Percentiles rank a stretch among this genome's conserved stretches.
Conservation (phyloP, 345 rosid genomes). For the Acer yangbiense region DNA sequence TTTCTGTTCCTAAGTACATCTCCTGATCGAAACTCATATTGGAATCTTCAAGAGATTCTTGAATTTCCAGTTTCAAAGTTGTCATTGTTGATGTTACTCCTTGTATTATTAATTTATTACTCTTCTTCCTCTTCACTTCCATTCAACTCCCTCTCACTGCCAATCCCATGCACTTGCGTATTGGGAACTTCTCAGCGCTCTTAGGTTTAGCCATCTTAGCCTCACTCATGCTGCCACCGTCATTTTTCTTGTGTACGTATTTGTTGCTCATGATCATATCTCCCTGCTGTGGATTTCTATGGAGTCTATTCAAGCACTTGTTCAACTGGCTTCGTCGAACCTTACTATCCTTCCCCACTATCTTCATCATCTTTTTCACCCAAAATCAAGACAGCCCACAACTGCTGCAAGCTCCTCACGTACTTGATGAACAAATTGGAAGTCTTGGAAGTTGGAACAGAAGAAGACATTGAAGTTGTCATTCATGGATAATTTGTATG, state of each 20-base stretch:
- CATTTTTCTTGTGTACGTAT: conserved; percentile 4
- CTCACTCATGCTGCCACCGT: neutral
- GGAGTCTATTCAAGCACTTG: neutral
- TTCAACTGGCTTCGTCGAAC: neutral
- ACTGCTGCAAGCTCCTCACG: neutral
- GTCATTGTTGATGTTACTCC: neutral
- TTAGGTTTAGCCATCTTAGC: neutral
- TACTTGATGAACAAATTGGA: no score
- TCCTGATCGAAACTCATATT: neutral
- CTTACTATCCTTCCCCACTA: neutral
- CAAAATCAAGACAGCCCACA: neutral
- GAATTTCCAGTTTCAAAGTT: neutral
- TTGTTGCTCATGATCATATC: neutral
- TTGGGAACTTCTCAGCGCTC: neutral
- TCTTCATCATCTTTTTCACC: neutral
- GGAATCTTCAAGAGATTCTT: neutral
- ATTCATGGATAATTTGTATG: no score
- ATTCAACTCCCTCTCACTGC: neutral
- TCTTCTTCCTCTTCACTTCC: neutral
- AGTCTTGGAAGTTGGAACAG: no score
- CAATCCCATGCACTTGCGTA: neutral
- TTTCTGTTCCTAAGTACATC: neutral
- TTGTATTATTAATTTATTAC: neutral
- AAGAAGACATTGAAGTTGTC: no score
- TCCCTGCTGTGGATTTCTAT: neutral